Percentiles rank a stretch among this genome's conserved stretches.
phyloP scores from a whole-genome alignment of 2,329 filamentous ascomycete genomes.

The Penicillium sp. region DNA sequence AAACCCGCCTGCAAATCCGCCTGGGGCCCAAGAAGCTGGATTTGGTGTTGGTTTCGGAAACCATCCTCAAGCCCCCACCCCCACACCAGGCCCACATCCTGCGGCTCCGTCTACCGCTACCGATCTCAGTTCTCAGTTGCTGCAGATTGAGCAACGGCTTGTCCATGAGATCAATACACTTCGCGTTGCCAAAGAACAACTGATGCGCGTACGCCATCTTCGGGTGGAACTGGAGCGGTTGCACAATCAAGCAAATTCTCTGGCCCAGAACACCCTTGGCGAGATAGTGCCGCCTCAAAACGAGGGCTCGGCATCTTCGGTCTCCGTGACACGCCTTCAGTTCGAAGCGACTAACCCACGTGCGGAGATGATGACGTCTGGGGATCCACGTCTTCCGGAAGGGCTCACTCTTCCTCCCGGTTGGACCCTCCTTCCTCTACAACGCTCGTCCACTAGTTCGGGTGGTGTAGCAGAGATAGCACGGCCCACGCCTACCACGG shows the following conservation, averaged over 20 bases:
- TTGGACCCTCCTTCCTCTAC: conserved; percentile 38
- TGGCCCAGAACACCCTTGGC: conserved; percentile 34
- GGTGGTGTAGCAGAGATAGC: conserved; percentile 1
- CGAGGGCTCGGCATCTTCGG: conserved; percentile 15
- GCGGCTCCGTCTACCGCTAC: conserved; percentile 20
- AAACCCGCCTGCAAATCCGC: conserved; percentile 32
- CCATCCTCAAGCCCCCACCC: conserved; percentile 24
- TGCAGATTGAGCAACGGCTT: conserved; percentile 65
- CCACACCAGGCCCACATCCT: conserved; percentile 11
- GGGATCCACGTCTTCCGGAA: conserved; percentile 48
- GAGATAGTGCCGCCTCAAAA: conserved; percentile 6
- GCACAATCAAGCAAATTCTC: conserved; percentile 47
- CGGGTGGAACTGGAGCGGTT: conserved; percentile 65
- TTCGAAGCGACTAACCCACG: conserved; percentile 28
- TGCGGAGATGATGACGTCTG: conserved; percentile 36
- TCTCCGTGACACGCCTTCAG: conserved; percentile 28
- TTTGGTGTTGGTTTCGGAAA: conserved; percentile 44
- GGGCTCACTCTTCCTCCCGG: conserved; percentile 53
- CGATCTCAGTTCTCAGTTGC: conserved; percentile 57
- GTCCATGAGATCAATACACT: conserved; percentile 63
- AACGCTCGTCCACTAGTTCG: conserved; percentile 17
- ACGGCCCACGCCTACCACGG: conserved; percentile 6
- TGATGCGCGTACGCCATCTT: conserved; percentile 64
- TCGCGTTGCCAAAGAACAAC: conserved; percentile 62
- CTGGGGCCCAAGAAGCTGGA: conserved; percentile 37